Evolutionary conservation across 1,139 yeast genomes (phyloP), one percentile per base, ranked within the genome.

Genomic region (Yamadazyma spencermartinsiae): DNA sequence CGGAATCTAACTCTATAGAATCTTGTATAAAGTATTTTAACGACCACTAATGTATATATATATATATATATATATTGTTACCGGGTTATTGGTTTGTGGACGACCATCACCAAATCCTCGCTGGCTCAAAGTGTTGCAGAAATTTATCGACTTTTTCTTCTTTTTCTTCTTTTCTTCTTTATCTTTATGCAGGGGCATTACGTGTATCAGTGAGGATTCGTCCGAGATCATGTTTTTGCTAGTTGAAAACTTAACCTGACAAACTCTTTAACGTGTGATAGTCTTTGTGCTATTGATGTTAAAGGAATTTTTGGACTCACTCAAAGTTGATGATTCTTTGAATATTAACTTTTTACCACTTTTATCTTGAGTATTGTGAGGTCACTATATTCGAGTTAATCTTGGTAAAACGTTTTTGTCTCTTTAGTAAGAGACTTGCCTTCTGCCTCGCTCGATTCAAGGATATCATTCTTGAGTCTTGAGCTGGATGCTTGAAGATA

Each of bases 221-320:
- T 92, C 98, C 98, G 98, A 90, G 98, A 88, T 88, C 95, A 95
- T 90, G 98, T 90, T 86, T 89, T 90, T 90, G 98, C 98, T 90
- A 95, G 97, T 90, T 90, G 97, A 90, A 90, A 90, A 89, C 92
- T 85, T 83, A 84, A 86, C 92, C 95, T 82, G 97, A 89, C 97
- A 89, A 28, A 79, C 98, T 89, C 51, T 83, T 87, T 82, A 69
- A 61, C 42, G 69, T 68, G 76, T 63, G 68, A 60, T 60, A 61
- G 64, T 73, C 71, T 63, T 63, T 25, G 76, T 50, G 73, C 58
- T 59, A 54, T 52, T 61, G 58, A 55, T 60, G 56, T 61, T 60
- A 58, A 81, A 86, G 52, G 94, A 84, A 84, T 85, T 83, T 84
- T 85, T 85, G 92, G 88, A 80, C 58, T 30, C 26, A 44, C 39